Conservation (phyloP, 2,329 filamentous ascomycete species). For the Ambrosiella beaveri region DNA sequence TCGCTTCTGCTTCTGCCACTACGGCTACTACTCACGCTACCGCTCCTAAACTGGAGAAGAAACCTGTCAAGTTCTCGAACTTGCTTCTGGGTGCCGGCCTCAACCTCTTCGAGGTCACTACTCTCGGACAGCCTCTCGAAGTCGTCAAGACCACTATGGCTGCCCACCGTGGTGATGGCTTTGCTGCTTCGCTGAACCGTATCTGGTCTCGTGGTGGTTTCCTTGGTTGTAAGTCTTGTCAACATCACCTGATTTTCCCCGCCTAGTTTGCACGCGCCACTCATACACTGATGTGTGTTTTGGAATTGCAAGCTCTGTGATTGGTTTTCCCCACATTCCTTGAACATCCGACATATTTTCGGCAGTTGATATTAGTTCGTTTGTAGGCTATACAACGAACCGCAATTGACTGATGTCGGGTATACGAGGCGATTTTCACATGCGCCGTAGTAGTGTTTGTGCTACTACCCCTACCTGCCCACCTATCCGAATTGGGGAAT, state of each 20-base stretch:
- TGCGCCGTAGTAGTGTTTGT: neutral
- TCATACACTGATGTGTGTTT: neutral
- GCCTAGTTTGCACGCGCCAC: neutral
- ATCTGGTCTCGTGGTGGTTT: conserved; percentile 90
- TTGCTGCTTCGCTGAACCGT: conserved; percentile 61
- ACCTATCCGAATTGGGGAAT: neutral
- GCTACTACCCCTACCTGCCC: neutral
- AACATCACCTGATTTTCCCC: neutral
- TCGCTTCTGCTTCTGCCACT: conserved; percentile 29
- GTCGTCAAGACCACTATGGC: conserved; percentile 99
- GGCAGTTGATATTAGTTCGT: neutral
- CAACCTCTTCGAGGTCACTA: conserved; percentile 81
- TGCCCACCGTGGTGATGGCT: conserved; percentile 80
- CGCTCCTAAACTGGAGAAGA: conserved; percentile 64
- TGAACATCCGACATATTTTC: neutral
- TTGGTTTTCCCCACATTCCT: neutral
- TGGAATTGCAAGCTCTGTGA: neutral
- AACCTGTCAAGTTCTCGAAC: conserved; percentile 99
- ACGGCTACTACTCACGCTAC: conserved; percentile 35
- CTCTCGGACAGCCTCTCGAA: conserved; percentile 66
- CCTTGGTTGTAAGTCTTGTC: conserved; percentile 62
- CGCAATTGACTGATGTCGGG: too few species aligned
- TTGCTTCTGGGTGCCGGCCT: conserved; percentile 82
- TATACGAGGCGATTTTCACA: neutral
- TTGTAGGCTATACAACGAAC: too few species aligned